Evolutionary conservation across 257 asterid species (phyloP).

Genomic region (Schizonepeta tenuifolia): DNA sequence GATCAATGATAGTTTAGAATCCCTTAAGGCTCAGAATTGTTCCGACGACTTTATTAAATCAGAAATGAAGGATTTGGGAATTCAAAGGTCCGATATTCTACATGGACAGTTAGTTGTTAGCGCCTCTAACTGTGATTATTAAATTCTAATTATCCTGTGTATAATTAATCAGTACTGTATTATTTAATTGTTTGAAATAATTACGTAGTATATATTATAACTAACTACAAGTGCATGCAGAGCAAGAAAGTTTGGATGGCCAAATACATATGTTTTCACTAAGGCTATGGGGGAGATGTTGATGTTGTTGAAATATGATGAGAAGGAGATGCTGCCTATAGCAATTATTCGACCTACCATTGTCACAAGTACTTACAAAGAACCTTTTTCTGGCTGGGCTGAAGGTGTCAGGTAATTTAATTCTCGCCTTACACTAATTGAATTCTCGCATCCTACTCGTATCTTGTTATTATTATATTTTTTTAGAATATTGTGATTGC

Average conservation of each 20-base stretch:
- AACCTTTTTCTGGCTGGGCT: constrained; percentile 92
- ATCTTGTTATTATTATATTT: neutral
- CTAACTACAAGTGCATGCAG: no score
- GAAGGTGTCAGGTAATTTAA: constrained; percentile 84
- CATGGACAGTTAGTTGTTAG: no score
- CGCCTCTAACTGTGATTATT: no score
- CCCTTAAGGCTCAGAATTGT: constrained; percentile 46
- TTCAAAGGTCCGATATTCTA: no score
- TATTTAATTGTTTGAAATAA: no score
- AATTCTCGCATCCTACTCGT: no score
- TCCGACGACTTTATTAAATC: constrained; percentile 47
- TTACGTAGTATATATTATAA: no score
- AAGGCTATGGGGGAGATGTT: constrained; percentile 95
- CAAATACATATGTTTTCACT: constrained; percentile 85
- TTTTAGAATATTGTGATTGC: no score
- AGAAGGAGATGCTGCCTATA: constrained; percentile 55
- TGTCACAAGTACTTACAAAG: constrained; percentile 72
- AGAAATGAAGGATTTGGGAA: constrained; percentile 66
- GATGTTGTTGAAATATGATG: constrained; percentile 50
- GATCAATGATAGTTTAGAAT: constrained; percentile 50
- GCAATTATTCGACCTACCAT: constrained; percentile 82
- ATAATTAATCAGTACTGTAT: no score
- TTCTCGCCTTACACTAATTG: no score
- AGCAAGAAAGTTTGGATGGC: constrained; percentile 90
- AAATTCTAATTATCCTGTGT: no score